Evolutionary conservation across 2,329 filamentous ascomycete genomes (phyloP).

Genomic region (Rugonectria rugulosa): DNA sequence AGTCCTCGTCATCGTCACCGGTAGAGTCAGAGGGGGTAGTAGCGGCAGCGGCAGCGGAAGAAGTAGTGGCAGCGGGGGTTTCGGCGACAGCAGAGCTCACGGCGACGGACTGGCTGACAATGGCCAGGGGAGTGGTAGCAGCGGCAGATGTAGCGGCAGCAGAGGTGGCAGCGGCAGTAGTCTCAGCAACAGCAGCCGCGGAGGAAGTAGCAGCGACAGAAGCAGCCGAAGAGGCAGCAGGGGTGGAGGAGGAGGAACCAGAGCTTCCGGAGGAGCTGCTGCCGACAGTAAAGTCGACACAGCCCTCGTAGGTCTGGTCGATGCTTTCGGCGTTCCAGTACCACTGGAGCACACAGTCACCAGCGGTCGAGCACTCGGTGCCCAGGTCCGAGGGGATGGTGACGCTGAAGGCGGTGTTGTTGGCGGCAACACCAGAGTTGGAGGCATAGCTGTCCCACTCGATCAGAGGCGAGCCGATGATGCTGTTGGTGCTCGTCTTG

Average conservation of each 20-base stretch:
- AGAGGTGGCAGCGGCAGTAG: conserved; percentile 10
- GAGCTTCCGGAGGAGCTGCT: conserved; percentile 13
- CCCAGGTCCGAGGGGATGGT: conserved; percentile 59
- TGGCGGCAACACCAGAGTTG: conserved; percentile 47
- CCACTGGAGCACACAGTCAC: conserved; percentile 65
- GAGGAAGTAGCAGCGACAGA: conserved; percentile 13
- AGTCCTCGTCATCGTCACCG: conserved; percentile 27
- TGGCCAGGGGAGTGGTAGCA: too few species aligned
- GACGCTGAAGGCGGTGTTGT: conserved; percentile 60
- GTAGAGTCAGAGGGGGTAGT: conserved; percentile 15
- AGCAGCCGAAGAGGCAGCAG: conserved; percentile 10
- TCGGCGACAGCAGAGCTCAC: conserved; percentile 18
- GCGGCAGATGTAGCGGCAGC: conserved; percentile 14
- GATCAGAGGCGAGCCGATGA: conserved; percentile 62
- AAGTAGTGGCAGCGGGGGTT: conserved; percentile 8
- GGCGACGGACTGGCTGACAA: too few species aligned
- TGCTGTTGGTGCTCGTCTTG: conserved; percentile 57
- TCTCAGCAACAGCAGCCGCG: conserved; percentile 13
- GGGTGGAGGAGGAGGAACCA: conserved; percentile 11
- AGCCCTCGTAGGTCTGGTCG: conserved; percentile 69
- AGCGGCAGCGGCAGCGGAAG: conserved; percentile 12
- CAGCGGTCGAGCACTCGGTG: conserved; percentile 56
- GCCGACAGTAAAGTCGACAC: conserved; percentile 61
- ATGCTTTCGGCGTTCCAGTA: conserved; percentile 65
- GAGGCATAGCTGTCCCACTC: conserved; percentile 64